Conservation (phyloP, 106 monocot species). For the Acanthochlamys bracteata region DNA sequence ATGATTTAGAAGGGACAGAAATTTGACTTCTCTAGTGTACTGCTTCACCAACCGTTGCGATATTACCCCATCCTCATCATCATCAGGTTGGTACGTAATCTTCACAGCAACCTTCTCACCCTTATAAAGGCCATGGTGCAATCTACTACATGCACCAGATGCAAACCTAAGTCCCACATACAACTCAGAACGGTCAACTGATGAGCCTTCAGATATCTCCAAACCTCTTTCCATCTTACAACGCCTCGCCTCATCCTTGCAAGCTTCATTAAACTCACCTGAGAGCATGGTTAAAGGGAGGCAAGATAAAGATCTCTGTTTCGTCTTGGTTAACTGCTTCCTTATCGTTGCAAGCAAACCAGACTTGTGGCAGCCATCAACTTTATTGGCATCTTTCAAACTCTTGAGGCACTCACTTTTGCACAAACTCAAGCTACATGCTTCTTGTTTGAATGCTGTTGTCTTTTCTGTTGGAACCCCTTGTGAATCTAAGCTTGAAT, state of each 20-base stretch:
- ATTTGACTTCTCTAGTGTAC: constrained; percentile 62
- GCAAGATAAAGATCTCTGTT: constrained; percentile 27
- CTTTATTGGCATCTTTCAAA: neutral
- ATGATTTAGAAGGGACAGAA: constrained; percentile 60
- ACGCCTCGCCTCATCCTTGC: constrained; percentile 21
- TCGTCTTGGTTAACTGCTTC: constrained; percentile 18
- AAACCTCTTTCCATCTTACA: constrained; percentile 16
- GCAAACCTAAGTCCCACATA: constrained; percentile 74
- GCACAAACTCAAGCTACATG: neutral
- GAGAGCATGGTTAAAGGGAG: constrained; percentile 25
- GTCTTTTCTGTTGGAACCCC: neutral
- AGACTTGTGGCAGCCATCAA: neutral
- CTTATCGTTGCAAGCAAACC: neutral
- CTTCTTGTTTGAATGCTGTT: neutral
- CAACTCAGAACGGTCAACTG: constrained; percentile 55
- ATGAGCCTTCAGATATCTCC: constrained; percentile 58
- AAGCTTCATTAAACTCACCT: constrained; percentile 46
- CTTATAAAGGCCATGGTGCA: constrained; percentile 80
- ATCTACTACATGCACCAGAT: constrained; percentile 70
- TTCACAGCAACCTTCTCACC: constrained; percentile 75
- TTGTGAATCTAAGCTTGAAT: neutral
- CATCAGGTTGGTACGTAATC: constrained; percentile 62
- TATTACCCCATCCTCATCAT: constrained; percentile 42
- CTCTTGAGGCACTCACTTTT: neutral
- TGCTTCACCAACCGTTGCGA: constrained; percentile 62